These are phyloP conservation scores for Acorus calamus DNA, from an alignment of 106 monocot species.

Conservation along the genomic window DNA sequence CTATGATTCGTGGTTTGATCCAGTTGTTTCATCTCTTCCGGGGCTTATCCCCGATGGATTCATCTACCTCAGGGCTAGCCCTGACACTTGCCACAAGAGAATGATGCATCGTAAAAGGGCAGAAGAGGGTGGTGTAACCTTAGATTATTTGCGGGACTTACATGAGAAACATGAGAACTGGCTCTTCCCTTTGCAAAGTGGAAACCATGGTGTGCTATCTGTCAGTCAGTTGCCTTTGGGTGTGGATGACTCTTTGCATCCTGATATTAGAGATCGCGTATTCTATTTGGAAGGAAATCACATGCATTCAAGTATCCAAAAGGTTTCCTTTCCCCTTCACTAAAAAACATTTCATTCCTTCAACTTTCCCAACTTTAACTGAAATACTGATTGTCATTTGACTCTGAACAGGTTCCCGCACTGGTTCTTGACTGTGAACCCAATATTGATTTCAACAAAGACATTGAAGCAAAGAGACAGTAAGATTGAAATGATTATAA, in stretches of 20 bases:
- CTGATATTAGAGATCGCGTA: conserved; percentile 83
- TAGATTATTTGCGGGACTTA: conserved; percentile 74
- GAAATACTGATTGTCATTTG: conserved; percentile 1
- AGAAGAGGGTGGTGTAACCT: conserved; percentile 79
- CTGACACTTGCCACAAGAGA: conserved; percentile 95
- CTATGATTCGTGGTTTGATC: conserved; percentile 99
- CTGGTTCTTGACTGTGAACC: conserved; percentile 96
- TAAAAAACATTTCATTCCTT: neutral
- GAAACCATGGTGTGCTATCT: conserved; percentile 71
- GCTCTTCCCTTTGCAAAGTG: conserved; percentile 70
- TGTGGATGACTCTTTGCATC: conserved; percentile 65
- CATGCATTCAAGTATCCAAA: conserved; percentile 94
- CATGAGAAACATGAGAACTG: conserved; percentile 99
- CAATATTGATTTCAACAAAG: conserved; percentile 81
- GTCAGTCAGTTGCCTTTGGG: conserved; percentile 58
- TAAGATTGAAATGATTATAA: conserved; percentile 21
- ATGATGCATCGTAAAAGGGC: conserved; percentile 75
- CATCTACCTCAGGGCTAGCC: conserved; percentile 96
- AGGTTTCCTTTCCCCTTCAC: conserved; percentile 25
- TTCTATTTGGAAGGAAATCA: conserved; percentile 89
- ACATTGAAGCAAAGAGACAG: conserved; percentile 90
- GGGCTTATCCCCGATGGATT: conserved; percentile 94
- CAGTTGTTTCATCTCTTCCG: conserved; percentile 83
- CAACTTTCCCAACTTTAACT: neutral
- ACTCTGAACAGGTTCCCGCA: conserved; percentile 74